These are phyloP conservation scores for Chenopodium quinoa DNA, from an alignment of 148 eudicot species.

Conservation along the genomic window DNA sequence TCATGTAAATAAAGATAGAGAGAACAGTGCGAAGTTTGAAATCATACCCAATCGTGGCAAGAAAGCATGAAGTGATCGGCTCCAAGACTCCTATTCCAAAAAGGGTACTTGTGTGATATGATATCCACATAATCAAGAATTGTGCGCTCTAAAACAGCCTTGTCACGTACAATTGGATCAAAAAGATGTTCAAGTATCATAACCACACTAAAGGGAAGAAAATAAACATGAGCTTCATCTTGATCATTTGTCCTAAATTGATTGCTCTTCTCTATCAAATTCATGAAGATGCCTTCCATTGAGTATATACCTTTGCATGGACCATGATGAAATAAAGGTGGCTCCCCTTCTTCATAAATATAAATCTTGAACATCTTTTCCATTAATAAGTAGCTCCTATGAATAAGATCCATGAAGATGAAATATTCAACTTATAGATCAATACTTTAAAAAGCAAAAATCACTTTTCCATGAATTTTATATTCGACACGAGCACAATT, in stretches of 20 bases:
- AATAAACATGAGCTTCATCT: conserved; percentile 54
- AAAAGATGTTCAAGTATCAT: conserved; percentile 55
- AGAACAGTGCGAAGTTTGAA: neutral
- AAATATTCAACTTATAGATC: no score
- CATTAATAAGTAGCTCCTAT: conserved; percentile 66
- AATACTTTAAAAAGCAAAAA: no score
- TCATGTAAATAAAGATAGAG: no score
- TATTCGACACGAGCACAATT: no score
- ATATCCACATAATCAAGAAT: conserved; percentile 48
- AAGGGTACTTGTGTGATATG: conserved; percentile 54
- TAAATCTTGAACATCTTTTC: conserved; percentile 62
- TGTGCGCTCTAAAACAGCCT: conserved; percentile 45
- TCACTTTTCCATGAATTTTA: no score
- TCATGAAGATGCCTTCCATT: conserved; percentile 58
- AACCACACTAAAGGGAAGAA: conserved; percentile 70
- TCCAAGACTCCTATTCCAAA: conserved; percentile 69
- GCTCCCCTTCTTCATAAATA: conserved; percentile 70
- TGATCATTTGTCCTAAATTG: conserved; percentile 42
- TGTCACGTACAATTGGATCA: conserved; percentile 42
- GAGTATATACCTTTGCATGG: conserved; percentile 61
- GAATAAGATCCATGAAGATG: neutral
- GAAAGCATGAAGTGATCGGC: conserved; percentile 82
- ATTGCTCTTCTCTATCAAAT: conserved; percentile 36
- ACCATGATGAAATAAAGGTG: conserved; percentile 69
- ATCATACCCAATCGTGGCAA: conserved; percentile 77